These are phyloP conservation scores for Omphalotus guepiniiformis DNA, from an alignment of 768 basidiomycete genomes.

Conservation along the genomic window DNA sequence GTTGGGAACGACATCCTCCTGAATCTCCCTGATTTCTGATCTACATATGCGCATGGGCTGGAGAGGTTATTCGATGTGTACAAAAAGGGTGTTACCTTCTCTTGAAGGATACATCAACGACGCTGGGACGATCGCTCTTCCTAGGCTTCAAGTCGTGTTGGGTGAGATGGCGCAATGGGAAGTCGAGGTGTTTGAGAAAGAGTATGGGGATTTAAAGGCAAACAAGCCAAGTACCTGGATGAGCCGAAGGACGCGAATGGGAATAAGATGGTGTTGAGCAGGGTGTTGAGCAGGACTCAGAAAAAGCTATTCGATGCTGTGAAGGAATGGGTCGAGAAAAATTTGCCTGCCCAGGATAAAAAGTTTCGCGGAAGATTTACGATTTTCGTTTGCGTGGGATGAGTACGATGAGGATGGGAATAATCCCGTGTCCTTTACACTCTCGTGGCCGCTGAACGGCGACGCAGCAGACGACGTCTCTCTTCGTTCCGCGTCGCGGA, in stretches of 20 bases:
- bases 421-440: slow-evolving; percentile 55
- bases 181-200: slow-evolving; percentile 85
- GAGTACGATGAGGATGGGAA: slow-evolving; percentile 83
- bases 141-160: slow-evolving; percentile 79
- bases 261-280: slow-evolving; percentile 35
- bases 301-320: slow-evolving; percentile 75
- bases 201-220: slow-evolving; percentile 89
- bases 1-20: slow-evolving; percentile 98
- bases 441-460: too few relatives aligned
- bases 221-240: slow-evolving; percentile 70
- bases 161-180: slow-evolving; percentile 89
- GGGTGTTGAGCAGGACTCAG: slow-evolving; percentile 72
- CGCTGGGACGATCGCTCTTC: slow-evolving; percentile 72
- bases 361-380: slow-evolving; percentile 79
- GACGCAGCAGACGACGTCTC: too few relatives aligned
- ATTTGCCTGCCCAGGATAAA: slow-evolving; percentile 81
- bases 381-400: slow-evolving; percentile 85
- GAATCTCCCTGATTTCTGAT: slow-evolving; percentile 88
- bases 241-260: slow-evolving; percentile 51
- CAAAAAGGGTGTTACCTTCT: slow-evolving; percentile 82
- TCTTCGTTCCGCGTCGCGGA: too few relatives aligned
- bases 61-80: slow-evolving; percentile 93
- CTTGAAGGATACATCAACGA: slow-evolving; percentile 93
- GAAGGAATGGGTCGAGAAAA: slow-evolving; percentile 52
- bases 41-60: slow-evolving; percentile 95